Evolutionary conservation across 2,329 filamentous ascomycete species (phyloP), one percentile per base, ranked within the genome.

Genomic region (Colletotrichum salicis): DNA sequence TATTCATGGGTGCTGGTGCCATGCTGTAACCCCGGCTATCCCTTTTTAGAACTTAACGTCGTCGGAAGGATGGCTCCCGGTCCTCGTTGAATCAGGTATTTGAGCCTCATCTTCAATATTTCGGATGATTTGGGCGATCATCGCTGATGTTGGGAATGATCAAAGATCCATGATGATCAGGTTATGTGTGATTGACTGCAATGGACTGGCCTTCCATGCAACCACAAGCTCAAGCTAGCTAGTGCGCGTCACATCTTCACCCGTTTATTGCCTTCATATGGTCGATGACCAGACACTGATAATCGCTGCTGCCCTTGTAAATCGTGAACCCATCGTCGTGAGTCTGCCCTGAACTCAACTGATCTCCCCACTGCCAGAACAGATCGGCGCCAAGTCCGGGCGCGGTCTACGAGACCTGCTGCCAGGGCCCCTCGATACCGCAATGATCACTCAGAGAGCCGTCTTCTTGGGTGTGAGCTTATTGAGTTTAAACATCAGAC

Each of bases 341-440:
- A 2, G 82, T 79, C 74, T 78, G 78, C 4, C 83, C 83, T 3
- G 71, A 78, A 77, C 81, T 82, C 15, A 81, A 65, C 27, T 59
- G 71, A 67, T 80, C 79, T 12, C 79, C 79, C 76, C 78, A 79
- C 64, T 80, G 79, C 78, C 78, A 80, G 70, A 79, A 79, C 48
- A 78, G 59, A 62, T 80, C 79, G 3, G 71, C 77, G 1, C 70
- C 76, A 63, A 78, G 75, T 62, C 79, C 69, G 22, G 41, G 55
- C 8, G 75, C 65, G 5, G 71, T 72, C 10, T 76, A 72, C 4
- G 79, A 77, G 3, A 75, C 71, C 51, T 76, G 37, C 57, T 80
- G 57, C 67, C 67, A 70, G 10, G 87, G 91, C 29, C 67, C 92
- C 61, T 91, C 89, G 6, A 88, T 79, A 52, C 64, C 56, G 57